These are phyloP conservation scores for Phytophthora sansomeana DNA, from an alignment of 352 stramenopile species.

Conservation along the genomic window DNA sequence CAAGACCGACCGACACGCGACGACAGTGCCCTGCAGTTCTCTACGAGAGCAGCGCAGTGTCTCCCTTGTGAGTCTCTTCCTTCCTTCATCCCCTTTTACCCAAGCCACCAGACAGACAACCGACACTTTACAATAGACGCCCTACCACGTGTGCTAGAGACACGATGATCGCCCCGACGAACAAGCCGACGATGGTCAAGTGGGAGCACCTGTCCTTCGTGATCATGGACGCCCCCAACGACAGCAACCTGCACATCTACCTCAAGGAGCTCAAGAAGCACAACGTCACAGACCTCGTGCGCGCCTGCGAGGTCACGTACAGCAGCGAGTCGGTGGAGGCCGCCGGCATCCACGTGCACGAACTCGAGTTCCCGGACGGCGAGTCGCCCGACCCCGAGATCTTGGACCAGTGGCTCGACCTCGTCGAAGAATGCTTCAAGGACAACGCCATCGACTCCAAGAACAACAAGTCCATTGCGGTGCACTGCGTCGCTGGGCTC, in stretches of 20 bases:
- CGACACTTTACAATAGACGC: constrained; percentile 25
- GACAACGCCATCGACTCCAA: constrained; percentile 75
- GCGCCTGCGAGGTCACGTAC: constrained; percentile 97
- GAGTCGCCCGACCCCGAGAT: constrained; percentile 93
- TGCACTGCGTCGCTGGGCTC: constrained; percentile 98
- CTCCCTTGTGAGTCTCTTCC: constrained; percentile 13
- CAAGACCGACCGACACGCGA: constrained; percentile 41
- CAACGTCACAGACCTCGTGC: constrained; percentile 96
- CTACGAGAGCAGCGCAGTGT: constrained; percentile 11
- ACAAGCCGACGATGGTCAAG: constrained; percentile 90
- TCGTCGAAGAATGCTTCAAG: constrained; percentile 96
- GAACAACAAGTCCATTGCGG: constrained; percentile 92
- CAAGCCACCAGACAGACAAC: no score
- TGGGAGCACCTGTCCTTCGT: constrained; percentile 95
- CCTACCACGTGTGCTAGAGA: constrained; percentile 19
- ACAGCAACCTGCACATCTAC: constrained; percentile 97
- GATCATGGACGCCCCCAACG: constrained; percentile 98
- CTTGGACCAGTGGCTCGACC: constrained; percentile 94
- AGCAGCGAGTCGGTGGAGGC: constrained; percentile 88
- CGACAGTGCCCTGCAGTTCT: constrained; percentile 20
- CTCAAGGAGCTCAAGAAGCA: constrained; percentile 97
- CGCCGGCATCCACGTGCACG: constrained; percentile 93
- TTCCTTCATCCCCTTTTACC: not conserved
- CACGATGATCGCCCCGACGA: constrained; percentile 84
- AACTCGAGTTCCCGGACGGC: constrained; percentile 98